Conservation (phyloP, 2,329 filamentous ascomycete species). For the Fusarium lyarnte region DNA sequence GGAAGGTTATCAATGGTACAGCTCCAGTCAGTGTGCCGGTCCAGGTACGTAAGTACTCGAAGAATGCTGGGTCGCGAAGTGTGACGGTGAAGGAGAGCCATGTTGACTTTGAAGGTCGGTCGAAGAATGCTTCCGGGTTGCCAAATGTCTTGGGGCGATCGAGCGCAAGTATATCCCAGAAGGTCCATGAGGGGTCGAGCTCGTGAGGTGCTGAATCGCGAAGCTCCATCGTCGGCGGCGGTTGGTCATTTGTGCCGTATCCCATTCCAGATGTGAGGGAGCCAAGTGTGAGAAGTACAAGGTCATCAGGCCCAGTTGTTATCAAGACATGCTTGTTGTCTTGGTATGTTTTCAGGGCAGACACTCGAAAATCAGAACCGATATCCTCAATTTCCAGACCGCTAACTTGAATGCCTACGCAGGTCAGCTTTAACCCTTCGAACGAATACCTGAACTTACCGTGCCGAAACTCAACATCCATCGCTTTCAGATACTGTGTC, state of each 20-base stretch:
- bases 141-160: slow-evolving; percentile 36
- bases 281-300: slow-evolving; percentile 37
- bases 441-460: slow-evolving; percentile 17
- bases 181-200: slow-evolving; percentile 38
- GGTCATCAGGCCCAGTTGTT: slow-evolving; percentile 16
- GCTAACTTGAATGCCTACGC: slow-evolving; percentile 38
- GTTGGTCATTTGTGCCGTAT: slow-evolving; percentile 36
- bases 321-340: slow-evolving; percentile 21
- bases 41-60: slow-evolving; percentile 36
- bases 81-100: slow-evolving; percentile 43
- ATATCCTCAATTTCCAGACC: slow-evolving; percentile 39
- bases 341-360: slow-evolving; percentile 35
- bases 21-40: slow-evolving; percentile 36
- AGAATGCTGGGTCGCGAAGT: slow-evolving; percentile 35
- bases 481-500: slow-evolving; percentile 40
- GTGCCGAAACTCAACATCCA: slow-evolving; percentile 42
- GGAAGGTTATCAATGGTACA: slow-evolving; percentile 40
- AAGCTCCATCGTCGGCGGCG: slow-evolving; percentile 41
- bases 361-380: slow-evolving; percentile 30
- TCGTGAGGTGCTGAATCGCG: slow-evolving; percentile 42
- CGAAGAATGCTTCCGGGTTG: slow-evolving; percentile 42
- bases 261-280: slow-evolving; percentile 43
- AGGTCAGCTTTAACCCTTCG: slow-evolving; percentile 8
- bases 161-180: slow-evolving; percentile 40
- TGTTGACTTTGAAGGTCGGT: slow-evolving; percentile 42